Percentiles rank a stretch among this genome's conserved stretches.
Evolutionary conservation across 164 flowering plant genomes (phyloP).

Genomic region (Piper longum): DNA sequence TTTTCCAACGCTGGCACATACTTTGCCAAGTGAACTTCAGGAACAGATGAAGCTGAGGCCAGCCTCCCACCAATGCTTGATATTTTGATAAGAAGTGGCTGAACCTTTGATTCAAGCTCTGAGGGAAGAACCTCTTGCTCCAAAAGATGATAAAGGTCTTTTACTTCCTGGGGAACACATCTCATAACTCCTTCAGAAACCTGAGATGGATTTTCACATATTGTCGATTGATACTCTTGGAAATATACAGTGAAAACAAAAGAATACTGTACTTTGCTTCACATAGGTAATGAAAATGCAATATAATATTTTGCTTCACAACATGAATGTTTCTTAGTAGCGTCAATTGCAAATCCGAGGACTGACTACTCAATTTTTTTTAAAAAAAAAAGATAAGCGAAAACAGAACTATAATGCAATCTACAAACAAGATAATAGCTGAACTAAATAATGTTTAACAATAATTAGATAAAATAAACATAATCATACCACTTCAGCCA

Average conservation of each 20-base stretch:
- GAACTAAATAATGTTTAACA: no score
- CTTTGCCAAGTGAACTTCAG: conserved; percentile 72
- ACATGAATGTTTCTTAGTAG: no score
- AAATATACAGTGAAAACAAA: no score
- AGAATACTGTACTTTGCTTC: no score
- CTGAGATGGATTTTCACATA: conserved; percentile 16
- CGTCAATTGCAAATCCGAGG: no score
- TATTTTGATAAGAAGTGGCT: conserved; percentile 57
- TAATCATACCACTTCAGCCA: conserved; percentile 66
- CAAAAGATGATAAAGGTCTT: conserved; percentile 65
- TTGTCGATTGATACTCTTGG: no score
- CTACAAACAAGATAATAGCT: no score
- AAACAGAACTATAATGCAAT: no score
- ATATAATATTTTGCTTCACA: no score
- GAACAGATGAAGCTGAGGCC: conserved; percentile 69
- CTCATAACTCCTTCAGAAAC: conserved; percentile 73
- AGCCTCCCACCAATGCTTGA: conserved; percentile 80
- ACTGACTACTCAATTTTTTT: no score
- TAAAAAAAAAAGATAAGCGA: no score
- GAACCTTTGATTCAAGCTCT: conserved; percentile 60
- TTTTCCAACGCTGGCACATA: conserved; percentile 77
- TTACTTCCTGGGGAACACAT: conserved; percentile 80
- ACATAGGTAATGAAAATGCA: no score
- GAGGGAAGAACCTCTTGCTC: conserved; percentile 76
- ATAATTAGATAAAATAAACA: not conserved